Evolutionary conservation across 2,329 filamentous ascomycete genomes (phyloP).

Genomic region (Diplocarpon rosae): DNA sequence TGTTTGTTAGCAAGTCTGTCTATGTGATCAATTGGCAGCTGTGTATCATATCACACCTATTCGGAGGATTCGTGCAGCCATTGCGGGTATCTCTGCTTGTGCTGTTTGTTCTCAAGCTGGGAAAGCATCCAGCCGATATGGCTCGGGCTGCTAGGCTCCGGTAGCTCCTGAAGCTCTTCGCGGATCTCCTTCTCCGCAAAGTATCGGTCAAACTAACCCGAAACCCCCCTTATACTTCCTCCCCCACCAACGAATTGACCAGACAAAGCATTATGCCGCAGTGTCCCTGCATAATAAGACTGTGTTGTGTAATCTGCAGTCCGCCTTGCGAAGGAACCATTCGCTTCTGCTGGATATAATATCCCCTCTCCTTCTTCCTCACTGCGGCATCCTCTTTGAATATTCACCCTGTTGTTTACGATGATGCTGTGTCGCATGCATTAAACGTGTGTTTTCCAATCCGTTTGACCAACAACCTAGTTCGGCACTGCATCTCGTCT

Average conservation of each 20-base stretch:
- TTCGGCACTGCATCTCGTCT: background rate
- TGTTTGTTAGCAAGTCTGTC: slow-evolving; percentile 3
- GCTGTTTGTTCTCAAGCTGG: too few relatives aligned
- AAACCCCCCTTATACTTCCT: slow-evolving; percentile 3
- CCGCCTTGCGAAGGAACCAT: too few relatives aligned
- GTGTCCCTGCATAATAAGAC: slow-evolving; percentile 14
- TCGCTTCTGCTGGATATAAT: too few relatives aligned
- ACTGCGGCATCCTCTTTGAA: too few relatives aligned
- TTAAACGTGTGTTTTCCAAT: slow-evolving; percentile 6
- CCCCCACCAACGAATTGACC: too few relatives aligned
- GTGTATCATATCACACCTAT: slow-evolving; percentile 41
- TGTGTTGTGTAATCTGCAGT: background rate
- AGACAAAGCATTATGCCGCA: slow-evolving; percentile 2
- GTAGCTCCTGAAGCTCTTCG: too few relatives aligned
- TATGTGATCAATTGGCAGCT: background rate
- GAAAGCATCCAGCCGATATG: too few relatives aligned
- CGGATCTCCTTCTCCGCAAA: too few relatives aligned
- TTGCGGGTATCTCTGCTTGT: slow-evolving; percentile 26
- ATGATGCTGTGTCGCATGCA: slow-evolving; percentile 8
- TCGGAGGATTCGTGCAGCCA: slow-evolving; percentile 55
- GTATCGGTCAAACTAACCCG: background rate
- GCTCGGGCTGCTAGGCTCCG: too few relatives aligned
- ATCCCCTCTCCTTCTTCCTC: too few relatives aligned
- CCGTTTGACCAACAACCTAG: background rate
- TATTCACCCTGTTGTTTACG: slow-evolving; percentile 10